Base-by-base conservation (phyloP, 1,284 basidiomycete genomes). In the Leccinum olivaceoglutinosum region DNA sequence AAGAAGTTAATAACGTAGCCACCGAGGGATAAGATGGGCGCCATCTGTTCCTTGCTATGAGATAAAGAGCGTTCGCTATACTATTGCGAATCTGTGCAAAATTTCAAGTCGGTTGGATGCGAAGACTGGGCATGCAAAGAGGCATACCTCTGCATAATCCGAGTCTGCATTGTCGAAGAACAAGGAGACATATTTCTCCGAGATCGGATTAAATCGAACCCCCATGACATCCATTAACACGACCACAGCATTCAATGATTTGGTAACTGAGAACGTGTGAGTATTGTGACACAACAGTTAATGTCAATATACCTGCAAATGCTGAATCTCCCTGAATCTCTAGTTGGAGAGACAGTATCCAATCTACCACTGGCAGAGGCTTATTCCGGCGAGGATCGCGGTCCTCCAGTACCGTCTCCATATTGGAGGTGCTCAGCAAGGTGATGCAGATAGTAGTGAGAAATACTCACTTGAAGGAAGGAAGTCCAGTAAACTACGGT, bases 321-420 rank as follows among this genome's bases (percentile, higher is more conserved):
- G 88, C 87, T 41, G 88, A 92, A 71, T 90, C 86, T 67, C 88
- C 84, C 62, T 88, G 86, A 71, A 95, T 93, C 66, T 96, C 93
- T 2, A 93, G 79, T 3, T 87, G 86, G 8, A 92, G 79, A n/a
- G 83, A 81, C 38, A 91, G 73, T 63, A 96, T 85, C 85, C 92
- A 97, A 68, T 92, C 82, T 41, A 97, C 81, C 34, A 99, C 21
- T 25, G 21, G 21, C 21, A 25, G 77, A 4, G 86, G 84, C 64
- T 86, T 80, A 69, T 88, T 88, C 21, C 96, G 86, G 36, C 95
- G 89, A 46, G 94, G 95, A 77, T 99, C 96, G 39, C 93, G 85
- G 62, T 89, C 83, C 67, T 93, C 77, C 62, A 66, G 57, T 25
- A 61, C 72, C 60, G 70, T 70, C 75, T 75, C 69, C 51, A 8